Percentiles rank a stretch among this genome's conserved stretches.
phyloP scores from a whole-genome alignment of 2,329 filamentous ascomycete genomes.

The Colletotrichum graminicola region DNA sequence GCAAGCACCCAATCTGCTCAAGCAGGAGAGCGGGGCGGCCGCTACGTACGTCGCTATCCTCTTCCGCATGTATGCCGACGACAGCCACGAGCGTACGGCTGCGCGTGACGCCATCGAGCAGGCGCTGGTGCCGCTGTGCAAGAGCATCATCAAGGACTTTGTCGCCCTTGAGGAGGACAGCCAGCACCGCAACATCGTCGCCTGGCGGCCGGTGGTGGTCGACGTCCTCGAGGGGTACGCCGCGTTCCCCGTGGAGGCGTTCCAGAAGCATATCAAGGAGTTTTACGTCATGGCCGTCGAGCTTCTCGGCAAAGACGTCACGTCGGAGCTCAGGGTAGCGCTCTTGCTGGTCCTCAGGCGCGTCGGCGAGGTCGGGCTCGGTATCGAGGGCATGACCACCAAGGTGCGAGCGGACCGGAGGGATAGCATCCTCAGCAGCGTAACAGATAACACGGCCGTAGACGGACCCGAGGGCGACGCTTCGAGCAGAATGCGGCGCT shows the following conservation, averaged over 20 bases:
- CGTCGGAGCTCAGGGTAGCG: slow-evolving; percentile 80
- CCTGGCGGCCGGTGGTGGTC: slow-evolving; percentile 97
- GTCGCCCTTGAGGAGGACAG: slow-evolving; percentile 92
- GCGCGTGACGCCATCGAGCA: slow-evolving; percentile 87
- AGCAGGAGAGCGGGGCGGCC: slow-evolving; percentile 93
- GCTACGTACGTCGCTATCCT: slow-evolving; percentile 96
- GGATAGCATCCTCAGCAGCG: slow-evolving; percentile 56
- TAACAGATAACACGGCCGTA: slow-evolving; percentile 46
- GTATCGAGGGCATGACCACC: slow-evolving; percentile 64
- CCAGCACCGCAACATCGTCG: slow-evolving; percentile 95
- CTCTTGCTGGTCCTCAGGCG: slow-evolving; percentile 83
- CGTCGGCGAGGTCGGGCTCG: slow-evolving; percentile 82
- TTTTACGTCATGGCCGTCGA: slow-evolving; percentile 92
- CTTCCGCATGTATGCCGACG: slow-evolving; percentile 97
- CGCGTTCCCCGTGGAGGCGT: slow-evolving; percentile 83
- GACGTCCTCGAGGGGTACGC: slow-evolving; percentile 95
- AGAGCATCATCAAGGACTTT: slow-evolving; percentile 91
- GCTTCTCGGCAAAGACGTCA: slow-evolving; percentile 84
- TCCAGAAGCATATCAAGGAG: slow-evolving; percentile 80
- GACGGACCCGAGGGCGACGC: slow-evolving; percentile 49
- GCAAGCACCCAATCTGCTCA: slow-evolving; percentile 95
- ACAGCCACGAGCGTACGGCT: slow-evolving; percentile 82
- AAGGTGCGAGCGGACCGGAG: slow-evolving; percentile 51
- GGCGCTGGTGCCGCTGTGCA: slow-evolving; percentile 93
- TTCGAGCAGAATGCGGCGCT: slow-evolving; percentile 46